Conservation (phyloP, 2,329 filamentous ascomycete genomes). For the Pseudocercospora fuligena region DNA sequence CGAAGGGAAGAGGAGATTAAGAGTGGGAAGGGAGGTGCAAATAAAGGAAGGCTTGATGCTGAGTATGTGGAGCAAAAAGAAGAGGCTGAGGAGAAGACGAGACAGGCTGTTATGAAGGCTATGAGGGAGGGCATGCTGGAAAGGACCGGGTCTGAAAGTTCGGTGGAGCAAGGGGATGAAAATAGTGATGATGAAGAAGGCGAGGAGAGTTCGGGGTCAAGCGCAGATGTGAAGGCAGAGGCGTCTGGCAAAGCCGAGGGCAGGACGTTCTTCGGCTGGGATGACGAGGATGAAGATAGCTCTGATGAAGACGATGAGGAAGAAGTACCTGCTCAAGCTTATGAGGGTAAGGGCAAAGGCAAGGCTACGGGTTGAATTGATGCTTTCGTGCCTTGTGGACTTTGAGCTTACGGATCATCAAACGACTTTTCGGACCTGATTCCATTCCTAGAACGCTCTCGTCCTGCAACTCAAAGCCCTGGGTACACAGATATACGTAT, state of each 20-base stretch:
- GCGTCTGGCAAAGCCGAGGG: slow-evolving; percentile 40
- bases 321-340: slow-evolving; percentile 24
- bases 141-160: slow-evolving; percentile 47
- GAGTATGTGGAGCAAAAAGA: slow-evolving; percentile 97
- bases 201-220: slow-evolving; percentile 37
- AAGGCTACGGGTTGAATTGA: slow-evolving; percentile 28
- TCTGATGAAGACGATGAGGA: slow-evolving; percentile 54
- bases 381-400: not conserved
- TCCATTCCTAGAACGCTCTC: no score
- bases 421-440: not conserved
- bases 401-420: not conserved
- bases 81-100: slow-evolving; percentile 81
- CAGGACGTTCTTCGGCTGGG: slow-evolving; percentile 73
- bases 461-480: no score
- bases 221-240: slow-evolving; percentile 42
- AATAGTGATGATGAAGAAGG: slow-evolving; percentile 40
- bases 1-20: slow-evolving; percentile 81
- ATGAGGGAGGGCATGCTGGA: slow-evolving; percentile 65
- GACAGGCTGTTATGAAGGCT: slow-evolving; percentile 73
- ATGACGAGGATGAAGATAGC: slow-evolving; percentile 68
- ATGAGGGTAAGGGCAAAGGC: slow-evolving; percentile 53
- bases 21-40: slow-evolving; percentile 67
- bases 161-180: slow-evolving; percentile 50
- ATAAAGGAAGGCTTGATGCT: slow-evolving; percentile 70
- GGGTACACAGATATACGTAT: no score